Conservation (phyloP, 257 asterid species). For the Schizonepeta tenuifolia region DNA sequence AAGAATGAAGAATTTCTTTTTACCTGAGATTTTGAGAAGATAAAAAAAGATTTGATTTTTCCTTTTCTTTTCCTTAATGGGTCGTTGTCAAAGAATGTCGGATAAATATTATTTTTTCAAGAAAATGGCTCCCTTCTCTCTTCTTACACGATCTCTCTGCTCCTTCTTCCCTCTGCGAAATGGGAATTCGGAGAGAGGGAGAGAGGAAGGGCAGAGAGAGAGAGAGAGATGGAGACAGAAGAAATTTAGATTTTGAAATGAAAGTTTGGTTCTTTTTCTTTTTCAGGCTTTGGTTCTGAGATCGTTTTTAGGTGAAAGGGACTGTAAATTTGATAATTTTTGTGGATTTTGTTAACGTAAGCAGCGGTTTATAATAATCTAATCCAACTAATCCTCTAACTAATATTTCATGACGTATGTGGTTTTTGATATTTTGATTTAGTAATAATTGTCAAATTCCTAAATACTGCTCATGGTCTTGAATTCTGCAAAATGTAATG, state of each 20-base stretch:
- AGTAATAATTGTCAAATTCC: not conserved
- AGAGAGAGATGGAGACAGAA: not conserved
- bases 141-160: constrained; percentile 41
- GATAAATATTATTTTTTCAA: constrained; percentile 35
- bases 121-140: constrained; percentile 25
- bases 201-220: constrained; percentile 7
- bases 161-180: constrained; percentile 30
- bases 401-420: not conserved
- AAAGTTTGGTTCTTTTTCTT: constrained; percentile 38
- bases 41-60: not conserved
- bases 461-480: not conserved
- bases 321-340: constrained; percentile 21
- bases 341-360: constrained; percentile 40
- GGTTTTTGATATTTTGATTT: not conserved
- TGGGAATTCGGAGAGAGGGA: constrained; percentile 13
- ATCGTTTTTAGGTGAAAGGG: constrained; percentile 36
- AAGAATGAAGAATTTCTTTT: constrained; percentile 32
- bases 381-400: constrained; percentile 44
- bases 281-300: constrained; percentile 40
- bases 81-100: constrained; percentile 58
- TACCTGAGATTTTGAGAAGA: constrained; percentile 33
- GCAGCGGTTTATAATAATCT: constrained; percentile 35
- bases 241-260: constrained; percentile 22
- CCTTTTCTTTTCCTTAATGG: constrained; percentile 9
- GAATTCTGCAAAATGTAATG: not conserved